Evolutionary conservation across 192 early-diverging fungal genomes (phyloP).

Genomic region (Coemansia sp.): DNA sequence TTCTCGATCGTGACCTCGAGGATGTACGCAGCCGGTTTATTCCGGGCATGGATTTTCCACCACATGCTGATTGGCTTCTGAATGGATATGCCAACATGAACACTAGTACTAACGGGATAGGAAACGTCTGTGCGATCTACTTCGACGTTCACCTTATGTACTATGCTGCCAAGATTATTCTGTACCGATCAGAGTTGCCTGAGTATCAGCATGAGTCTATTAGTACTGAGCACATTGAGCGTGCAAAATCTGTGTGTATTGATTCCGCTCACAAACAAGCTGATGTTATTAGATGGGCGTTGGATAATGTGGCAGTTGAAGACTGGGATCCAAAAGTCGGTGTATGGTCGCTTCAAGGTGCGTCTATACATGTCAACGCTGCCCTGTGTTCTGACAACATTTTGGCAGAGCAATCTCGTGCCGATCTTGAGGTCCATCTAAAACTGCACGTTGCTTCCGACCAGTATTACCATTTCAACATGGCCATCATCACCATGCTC

Average conservation of each 20-base stretch:
- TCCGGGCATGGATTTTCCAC: conserved; percentile 47
- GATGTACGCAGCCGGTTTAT: conserved; percentile 33
- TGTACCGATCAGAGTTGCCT: conserved; percentile 53
- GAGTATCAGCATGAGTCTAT: conserved; percentile 45
- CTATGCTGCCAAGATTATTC: conserved; percentile 50
- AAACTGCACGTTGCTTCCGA: conserved; percentile 50
- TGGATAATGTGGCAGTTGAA: conserved; percentile 47
- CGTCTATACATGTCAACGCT: conserved; percentile 50
- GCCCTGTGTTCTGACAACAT: conserved; percentile 34
- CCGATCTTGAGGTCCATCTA: conserved; percentile 48
- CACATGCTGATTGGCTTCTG: conserved; percentile 30
- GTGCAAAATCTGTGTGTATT: conserved; percentile 45
- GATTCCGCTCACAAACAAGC: conserved; percentile 50
- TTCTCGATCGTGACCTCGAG: conserved; percentile 45
- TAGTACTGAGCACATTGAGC: conserved; percentile 24
- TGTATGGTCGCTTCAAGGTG: conserved; percentile 53
- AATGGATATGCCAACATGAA: conserved; percentile 20
- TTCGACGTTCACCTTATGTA: conserved; percentile 51
- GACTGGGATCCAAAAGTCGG: conserved; percentile 53
- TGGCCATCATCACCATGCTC: conserved; percentile 55
- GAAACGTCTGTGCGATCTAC: conserved; percentile 29
- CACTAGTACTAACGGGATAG: conserved; percentile 13
- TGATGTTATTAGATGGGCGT: conserved; percentile 47
- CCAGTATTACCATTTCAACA: conserved; percentile 56
- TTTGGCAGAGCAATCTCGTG: conserved; percentile 43